A percentile compares a stretch with the other conserved stretches of the same genome.
phyloP scores from a whole-genome alignment of 225 moss, liverwort and hornwort species.

The Polytrichum commune region DNA sequence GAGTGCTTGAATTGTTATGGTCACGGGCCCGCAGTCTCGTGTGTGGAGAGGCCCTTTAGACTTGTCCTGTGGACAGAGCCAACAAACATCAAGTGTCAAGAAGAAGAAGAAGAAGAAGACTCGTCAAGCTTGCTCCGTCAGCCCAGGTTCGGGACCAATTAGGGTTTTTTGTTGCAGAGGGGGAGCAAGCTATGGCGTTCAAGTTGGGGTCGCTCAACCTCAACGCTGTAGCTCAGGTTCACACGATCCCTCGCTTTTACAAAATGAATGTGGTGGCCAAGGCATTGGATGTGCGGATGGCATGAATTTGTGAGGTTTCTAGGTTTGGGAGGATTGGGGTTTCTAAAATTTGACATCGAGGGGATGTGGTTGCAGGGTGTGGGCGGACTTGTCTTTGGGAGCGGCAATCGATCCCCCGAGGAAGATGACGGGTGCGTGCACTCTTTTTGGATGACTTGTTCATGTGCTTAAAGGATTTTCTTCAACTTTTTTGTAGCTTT shows the following conservation, averaged over 20 bases:
- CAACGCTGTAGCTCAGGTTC: constrained; percentile 61
- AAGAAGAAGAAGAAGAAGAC: too few relatives aligned
- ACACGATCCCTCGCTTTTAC: too few relatives aligned
- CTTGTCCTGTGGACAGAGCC: too few relatives aligned
- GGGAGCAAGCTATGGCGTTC: constrained; percentile 43
- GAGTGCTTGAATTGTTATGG: too few relatives aligned
- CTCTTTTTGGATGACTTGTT: neutral
- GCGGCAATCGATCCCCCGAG: constrained; percentile 45
- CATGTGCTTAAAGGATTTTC: neutral
- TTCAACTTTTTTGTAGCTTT: neutral
- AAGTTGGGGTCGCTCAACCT: constrained; percentile 63
- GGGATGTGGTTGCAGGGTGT: constrained; percentile 39
- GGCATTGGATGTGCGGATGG: too few relatives aligned
- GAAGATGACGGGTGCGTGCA: constrained; percentile 60
- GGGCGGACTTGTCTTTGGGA: constrained; percentile 61
- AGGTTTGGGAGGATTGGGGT: neutral
- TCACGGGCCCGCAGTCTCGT: too few relatives aligned
- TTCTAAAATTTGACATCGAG: neutral
- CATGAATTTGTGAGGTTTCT: too few relatives aligned
- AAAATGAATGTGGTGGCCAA: too few relatives aligned
- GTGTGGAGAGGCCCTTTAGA: too few relatives aligned
- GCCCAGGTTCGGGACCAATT: neutral
- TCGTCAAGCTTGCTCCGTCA: too few relatives aligned
- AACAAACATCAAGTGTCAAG: too few relatives aligned
- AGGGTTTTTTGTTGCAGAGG: constrained; percentile 3